Evolutionary conservation across 176 grass and related monocot species (phyloP), one percentile per base, ranked within the genome.

Genomic region (Luzula sylvatica): DNA sequence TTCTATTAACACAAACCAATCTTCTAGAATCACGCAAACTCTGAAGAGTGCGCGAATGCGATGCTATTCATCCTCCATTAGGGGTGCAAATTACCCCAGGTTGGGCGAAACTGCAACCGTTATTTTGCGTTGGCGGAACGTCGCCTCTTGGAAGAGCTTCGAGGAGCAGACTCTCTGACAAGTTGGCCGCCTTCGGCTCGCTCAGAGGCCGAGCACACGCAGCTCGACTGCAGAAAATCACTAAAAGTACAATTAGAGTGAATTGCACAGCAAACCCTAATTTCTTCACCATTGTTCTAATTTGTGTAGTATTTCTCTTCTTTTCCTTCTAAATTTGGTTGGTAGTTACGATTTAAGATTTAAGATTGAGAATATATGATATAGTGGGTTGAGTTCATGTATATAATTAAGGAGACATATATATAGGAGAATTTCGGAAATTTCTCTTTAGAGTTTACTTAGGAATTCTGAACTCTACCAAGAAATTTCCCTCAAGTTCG

Each of bases 401-500:
- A 35, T 9, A 7, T 9, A 3, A 4, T 5, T 21, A 1, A 24
- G 47, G 14, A 20, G 47, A 21, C 47, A 26, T 64, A 64, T 64
- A 64, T 64, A 50, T 64, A 64, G 43, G 16, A 49, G 24, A 32
- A 49, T 21, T 64, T 62, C 29, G 8, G 59, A 64, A 45, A 49
- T 46, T 27, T 3, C 19, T 46, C 15, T n/a, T n/a, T 19, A 30
- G 15, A 12, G 25, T 58, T 11, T 42, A 47, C 11, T 7, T 45
- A 28, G 26, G 39, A 64, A 47, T 47, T 64, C 3, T 30, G n/a
- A n/a, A 35, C 9, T 9, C 47, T 64, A 45, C 22, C 46, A 11
- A 27, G 59, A 64, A 64, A 64, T 49, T 64, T 64, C 59, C 25
- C n/a, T 20, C 8, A 64, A 32, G 59, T 64, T 42, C 29, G 40